Base-by-base conservation (phyloP, 306 rosid genomes). In the Abrus pulchellus region DNA sequence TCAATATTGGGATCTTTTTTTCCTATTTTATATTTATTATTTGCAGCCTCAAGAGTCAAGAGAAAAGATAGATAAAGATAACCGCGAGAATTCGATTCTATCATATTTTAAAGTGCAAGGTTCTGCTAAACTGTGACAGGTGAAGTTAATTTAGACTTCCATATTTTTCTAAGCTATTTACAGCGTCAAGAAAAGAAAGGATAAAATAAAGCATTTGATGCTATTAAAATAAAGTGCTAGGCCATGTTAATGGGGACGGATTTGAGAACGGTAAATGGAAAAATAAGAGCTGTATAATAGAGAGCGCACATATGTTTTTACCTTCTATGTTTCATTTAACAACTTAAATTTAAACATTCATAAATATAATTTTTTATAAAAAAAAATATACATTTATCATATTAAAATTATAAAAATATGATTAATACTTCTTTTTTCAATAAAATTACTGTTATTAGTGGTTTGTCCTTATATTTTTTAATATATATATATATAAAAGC, bases 41-140 rank as follows among this genome's bases (percentile, higher is more conserved):
- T 44, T 62, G 47, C 33, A 49, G 52, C 62, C 45, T 45, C 60
- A 12, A 13, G 27, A 54, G 47, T 20, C 20, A 43, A 10, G 40
- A 43, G 9, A 60, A 60, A 47, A 75, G 27, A n/a, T 1, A 45
- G 3, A 43, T 2, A 3, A 65, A 33, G 14, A 50, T 76, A 27
- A 50, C 72, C 5, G 32, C 62, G 38, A 57, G 72, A 63, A 80
- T 63, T 54, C 67, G 56, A 72, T 61, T 62, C 59, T 62, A 65
- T 12, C 32, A 11, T 13, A 33, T n/a, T 10, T 14, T 32, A 62
- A 49, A 61, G 57, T 62, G 68, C 60, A 76, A 76, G 40, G 32
- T 43, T 52, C 41, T 47, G 63, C 73, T 52, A 41, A 75, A 40
- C 47, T 33, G 60, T 57, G 70, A 56, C 70, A 57, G 9, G 34